Evolutionary conservation across 1,284 basidiomycete genomes (phyloP), one percentile per base, ranked within the genome.

Genomic region (Earliella scabrosa): DNA sequence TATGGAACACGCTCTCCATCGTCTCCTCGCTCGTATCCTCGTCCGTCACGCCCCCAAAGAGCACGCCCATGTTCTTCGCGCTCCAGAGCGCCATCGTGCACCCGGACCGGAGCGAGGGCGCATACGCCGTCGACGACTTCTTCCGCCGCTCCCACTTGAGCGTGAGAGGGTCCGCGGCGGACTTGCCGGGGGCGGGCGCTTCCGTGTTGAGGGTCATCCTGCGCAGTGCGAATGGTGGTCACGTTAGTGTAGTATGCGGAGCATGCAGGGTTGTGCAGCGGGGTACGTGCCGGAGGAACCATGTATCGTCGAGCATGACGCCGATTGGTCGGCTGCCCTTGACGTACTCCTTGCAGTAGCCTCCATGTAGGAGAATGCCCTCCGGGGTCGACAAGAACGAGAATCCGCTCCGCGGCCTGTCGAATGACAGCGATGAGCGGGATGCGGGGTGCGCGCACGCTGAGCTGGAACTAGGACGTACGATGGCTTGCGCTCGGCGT

Each of bases 41-140:
- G 66, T 98, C 95, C 6, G 88, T 90, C 0, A 97, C 95, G 5
- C 95, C 95, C 13, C 95, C 95, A 66, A 97, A 98, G 47, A 96
- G 73, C 1, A 97, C 78, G 1, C 93, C 94, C 66, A 86, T 89
- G 24, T 76, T 79, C 62, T 82, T 86, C 13, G 81, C 71, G 11
- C 74, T 63, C 94, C 93, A 96, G 0, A 89, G 70, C 0, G 90
- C 76, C 93, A 95, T 95, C 2, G 92, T 94, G 63, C 89, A 92
- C 1, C 93, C 93, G 0, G 87, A 91, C 1, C 92, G 82, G 2
- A 87, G 70, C 0, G 82, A 78, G 0, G 91, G 90, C 0, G 86
- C 86, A 64, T 90, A 93, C 0, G 92, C 88, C 4, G 88, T 82
- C 0, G 80, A 80, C 0, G 77, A 78, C 45, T 87, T 85, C 70